phyloP scores from a whole-genome alignment of 192 early-diverging fungal species.

The Chytriomyces hyalinus region DNA sequence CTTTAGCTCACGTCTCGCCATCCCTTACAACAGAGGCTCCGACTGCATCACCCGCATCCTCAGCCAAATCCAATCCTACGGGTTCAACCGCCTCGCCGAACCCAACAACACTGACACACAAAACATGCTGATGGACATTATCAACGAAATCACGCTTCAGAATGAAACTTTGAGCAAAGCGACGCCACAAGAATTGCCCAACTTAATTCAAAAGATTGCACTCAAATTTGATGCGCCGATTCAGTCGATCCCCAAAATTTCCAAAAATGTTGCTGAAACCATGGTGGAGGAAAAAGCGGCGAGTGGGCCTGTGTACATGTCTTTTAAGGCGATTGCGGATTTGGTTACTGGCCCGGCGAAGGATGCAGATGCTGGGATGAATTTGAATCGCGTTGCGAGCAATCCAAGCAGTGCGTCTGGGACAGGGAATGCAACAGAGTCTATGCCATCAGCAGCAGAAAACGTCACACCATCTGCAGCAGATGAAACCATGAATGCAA shows the following conservation, averaged over 20 bases:
- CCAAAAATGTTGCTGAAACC: not conserved
- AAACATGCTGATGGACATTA: constrained; percentile 4
- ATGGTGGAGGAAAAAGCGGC: not conserved
- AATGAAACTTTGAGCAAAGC: not conserved
- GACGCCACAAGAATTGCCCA: not conserved
- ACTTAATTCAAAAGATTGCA: not conserved
- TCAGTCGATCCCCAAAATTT: not conserved
- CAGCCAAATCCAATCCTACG: not conserved
- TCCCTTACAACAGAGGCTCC: not conserved
- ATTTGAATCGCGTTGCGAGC: too few relatives aligned
- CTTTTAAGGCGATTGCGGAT: not conserved
- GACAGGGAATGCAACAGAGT: too few relatives aligned
- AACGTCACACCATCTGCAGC: too few relatives aligned
- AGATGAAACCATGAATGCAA: too few relatives aligned
- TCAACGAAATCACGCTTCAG: not conserved
- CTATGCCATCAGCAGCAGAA: too few relatives aligned
- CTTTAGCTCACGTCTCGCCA: not conserved
- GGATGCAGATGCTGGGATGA: too few relatives aligned
- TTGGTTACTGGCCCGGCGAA: too few relatives aligned
- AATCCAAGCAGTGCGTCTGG: too few relatives aligned
- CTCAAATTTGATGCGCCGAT: not conserved
- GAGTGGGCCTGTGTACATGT: not conserved
- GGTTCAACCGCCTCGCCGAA: constrained; percentile 4
- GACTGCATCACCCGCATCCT: not conserved
- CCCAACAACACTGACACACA: constrained; percentile 2